Evolutionary conservation across 2,329 filamentous ascomycete species (phyloP).

Genomic region (Ambrosiella beaveri): DNA sequence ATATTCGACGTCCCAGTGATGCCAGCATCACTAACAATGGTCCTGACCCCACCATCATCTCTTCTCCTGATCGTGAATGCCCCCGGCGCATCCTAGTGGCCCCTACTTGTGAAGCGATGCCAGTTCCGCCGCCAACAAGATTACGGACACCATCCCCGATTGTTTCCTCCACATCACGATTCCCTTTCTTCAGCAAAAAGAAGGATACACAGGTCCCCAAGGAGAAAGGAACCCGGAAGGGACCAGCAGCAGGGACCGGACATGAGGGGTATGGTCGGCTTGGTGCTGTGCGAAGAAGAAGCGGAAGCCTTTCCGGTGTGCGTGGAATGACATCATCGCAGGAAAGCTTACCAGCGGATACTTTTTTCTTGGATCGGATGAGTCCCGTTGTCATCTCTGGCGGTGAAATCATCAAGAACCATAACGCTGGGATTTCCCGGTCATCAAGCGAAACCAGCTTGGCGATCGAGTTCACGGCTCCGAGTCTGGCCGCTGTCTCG

Average conservation of each 20-base stretch:
- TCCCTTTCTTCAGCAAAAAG: slow-evolving; percentile 61
- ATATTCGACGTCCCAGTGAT: slow-evolving; percentile 31
- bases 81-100: background rate
- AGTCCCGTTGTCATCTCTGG: slow-evolving; percentile 50
- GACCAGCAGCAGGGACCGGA: slow-evolving; percentile 79
- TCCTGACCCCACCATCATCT: slow-evolving; percentile 16
- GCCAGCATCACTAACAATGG: slow-evolving; percentile 13
- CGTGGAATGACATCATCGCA: slow-evolving; percentile 29
- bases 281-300: slow-evolving; percentile 43
- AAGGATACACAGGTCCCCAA: slow-evolving; percentile 38
- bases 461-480: slow-evolving; percentile 27
- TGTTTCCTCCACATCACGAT: slow-evolving; percentile 43
- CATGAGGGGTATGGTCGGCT: slow-evolving; percentile 70
- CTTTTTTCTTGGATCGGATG: slow-evolving; percentile 44
- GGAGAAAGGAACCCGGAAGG: slow-evolving; percentile 43
- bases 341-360: slow-evolving; percentile 35
- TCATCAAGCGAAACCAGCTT: slow-evolving; percentile 35
- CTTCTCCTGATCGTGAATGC: slow-evolving; percentile 1
- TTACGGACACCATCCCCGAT: slow-evolving; percentile 34
- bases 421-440: slow-evolving; percentile 33
- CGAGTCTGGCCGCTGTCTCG: slow-evolving; percentile 23
- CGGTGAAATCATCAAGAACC: slow-evolving; percentile 43
- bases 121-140: slow-evolving; percentile 10
- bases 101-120: background rate
- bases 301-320: slow-evolving; percentile 32